Evolutionary conservation across 495 filamentous ascomycete species (phyloP), one percentile per base, ranked within the genome.

Genomic region (Penicillium psychrofluorescens): DNA sequence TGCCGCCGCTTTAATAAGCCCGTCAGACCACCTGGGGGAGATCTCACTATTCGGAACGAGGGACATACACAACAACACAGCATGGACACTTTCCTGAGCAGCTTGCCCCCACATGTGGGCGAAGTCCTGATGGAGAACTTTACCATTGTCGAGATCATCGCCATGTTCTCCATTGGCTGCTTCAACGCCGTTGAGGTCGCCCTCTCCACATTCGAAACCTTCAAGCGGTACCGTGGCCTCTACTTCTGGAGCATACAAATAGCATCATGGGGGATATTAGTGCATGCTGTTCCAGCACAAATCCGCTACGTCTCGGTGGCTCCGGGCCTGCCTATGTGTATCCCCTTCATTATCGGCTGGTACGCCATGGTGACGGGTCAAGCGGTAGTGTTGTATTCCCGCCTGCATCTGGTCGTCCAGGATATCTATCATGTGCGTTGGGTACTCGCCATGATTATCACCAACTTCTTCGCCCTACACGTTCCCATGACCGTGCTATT

Each of bases 381-480:
- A 57, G 79, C 79, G 13, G 48, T 85, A 8, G 80, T 86, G 2
- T 68, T 86, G 10, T 86, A 77, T 51, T 84, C 80, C 4, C 76
- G 82, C 9, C 72, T 86, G 0, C 77, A 84, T 51, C 60, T 84
- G 29, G 66, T 86, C 13, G 63, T 75, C 7, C 68, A 71, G 33
- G 72, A 67, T 22, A 56, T 52, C 10, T 58, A 48, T 11, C 43
- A 71, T 7, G 54, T 83, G 4, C 72, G 74, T 11, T 53, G 59
- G 27, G 63, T 83, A 0, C 66, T 77, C 6, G 67, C 41, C 51
- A 71, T 83, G 57, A 83, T 86, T 42, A 70, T 81, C 13, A 35
- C 76, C 53, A 66, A 81, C 55, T 62, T 66, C n/a, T 12, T 78
- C 34, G 37, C 78, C 31, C 55, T 78, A 9, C 45, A 67, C 46